Evolutionary conservation across 1,284 basidiomycete species (phyloP).

Genomic region (Vanrija humicola): DNA sequence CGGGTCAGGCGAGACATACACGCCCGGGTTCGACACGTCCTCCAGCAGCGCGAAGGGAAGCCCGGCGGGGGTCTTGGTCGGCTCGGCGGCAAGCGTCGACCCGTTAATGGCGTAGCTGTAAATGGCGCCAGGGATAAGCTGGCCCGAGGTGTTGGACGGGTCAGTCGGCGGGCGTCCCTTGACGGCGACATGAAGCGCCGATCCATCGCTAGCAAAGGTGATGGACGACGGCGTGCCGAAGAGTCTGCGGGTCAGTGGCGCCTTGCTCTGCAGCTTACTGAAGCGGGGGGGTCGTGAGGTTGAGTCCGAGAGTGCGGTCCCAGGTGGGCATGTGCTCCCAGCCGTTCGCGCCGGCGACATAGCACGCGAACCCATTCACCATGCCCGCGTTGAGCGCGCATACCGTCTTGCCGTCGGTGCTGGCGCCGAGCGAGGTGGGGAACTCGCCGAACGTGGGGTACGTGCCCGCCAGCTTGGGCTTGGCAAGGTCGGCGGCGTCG

Average conservation of each 20-base stretch:
- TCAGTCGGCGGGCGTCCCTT: conserved; percentile 8
- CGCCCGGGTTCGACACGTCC: too few relatives aligned
- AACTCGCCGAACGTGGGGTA: conserved; percentile 9
- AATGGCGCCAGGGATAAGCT: too few relatives aligned
- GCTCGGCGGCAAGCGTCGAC: too few relatives aligned
- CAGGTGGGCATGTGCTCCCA: conserved; percentile 6
- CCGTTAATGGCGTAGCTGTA: too few relatives aligned
- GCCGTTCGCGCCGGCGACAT: not conserved
- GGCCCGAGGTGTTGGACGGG: conserved; percentile 5
- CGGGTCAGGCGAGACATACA: too few relatives aligned
- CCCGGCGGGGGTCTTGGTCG: too few relatives aligned
- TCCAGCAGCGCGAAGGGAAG: too few relatives aligned
- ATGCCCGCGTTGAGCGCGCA: conserved; percentile 8
- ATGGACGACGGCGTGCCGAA: conserved; percentile 5
- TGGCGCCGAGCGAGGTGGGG: conserved; percentile 4
- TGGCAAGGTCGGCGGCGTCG: conserved; percentile 5
- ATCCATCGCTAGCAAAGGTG: conserved; percentile 1
- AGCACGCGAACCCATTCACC: conserved; percentile 10
- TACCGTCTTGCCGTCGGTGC: conserved; percentile 2
- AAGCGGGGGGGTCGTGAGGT: conserved; percentile 6
- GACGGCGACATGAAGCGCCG: conserved; percentile 3
- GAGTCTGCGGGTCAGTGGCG: not conserved
- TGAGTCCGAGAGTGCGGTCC: conserved; percentile 8
- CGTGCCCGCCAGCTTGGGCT: not conserved
- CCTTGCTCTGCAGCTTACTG: too few relatives aligned